Evolutionary conservation across 2,329 filamentous ascomycete species (phyloP).

Genomic region (Penicillium sp.): DNA sequence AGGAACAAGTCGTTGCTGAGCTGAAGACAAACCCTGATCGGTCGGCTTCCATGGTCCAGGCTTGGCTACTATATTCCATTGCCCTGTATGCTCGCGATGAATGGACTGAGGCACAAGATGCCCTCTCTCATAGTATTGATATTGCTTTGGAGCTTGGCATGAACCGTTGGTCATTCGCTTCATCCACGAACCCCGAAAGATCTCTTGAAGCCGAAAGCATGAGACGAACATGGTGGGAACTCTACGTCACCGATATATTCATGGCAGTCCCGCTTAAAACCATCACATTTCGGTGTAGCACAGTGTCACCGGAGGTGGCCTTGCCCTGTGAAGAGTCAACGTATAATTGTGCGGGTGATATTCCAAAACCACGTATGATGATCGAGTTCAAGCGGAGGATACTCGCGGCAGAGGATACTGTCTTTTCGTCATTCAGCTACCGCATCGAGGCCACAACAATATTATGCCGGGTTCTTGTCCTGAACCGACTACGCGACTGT

Average conservation of each 20-base stretch:
- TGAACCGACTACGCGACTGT: slow-evolving; percentile 40
- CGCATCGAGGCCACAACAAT: slow-evolving; percentile 77
- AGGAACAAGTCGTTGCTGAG: slow-evolving; percentile 29
- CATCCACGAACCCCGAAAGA: slow-evolving; percentile 47
- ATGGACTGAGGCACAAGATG: slow-evolving; percentile 31
- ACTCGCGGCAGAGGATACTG: slow-evolving; percentile 63
- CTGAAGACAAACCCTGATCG: slow-evolving; percentile 25
- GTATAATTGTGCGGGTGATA: slow-evolving; percentile 51
- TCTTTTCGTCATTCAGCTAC: slow-evolving; percentile 81
- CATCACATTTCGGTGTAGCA: slow-evolving; percentile 62
- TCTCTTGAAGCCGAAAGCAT: slow-evolving; percentile 73
- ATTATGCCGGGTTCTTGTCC: slow-evolving; percentile 66
- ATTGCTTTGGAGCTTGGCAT: slow-evolving; percentile 73
- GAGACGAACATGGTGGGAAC: slow-evolving; percentile 84
- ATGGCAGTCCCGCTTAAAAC: slow-evolving; percentile 63
- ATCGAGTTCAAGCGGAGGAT: slow-evolving; percentile 58
- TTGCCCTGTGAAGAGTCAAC: slow-evolving; percentile 77
- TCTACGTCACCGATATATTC: slow-evolving; percentile 75
- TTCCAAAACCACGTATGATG: slow-evolving; percentile 59
- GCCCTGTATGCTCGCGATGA: slow-evolving; percentile 38
- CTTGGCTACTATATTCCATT: slow-evolving; percentile 39
- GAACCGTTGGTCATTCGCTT: slow-evolving; percentile 63
- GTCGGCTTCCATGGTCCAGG: slow-evolving; percentile 40
- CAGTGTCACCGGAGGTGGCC: slow-evolving; percentile 65
- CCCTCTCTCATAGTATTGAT: slow-evolving; percentile 63